phyloP scores from a whole-genome alignment of 176 grass and related monocot species.

The Dactylis glomerata region DNA sequence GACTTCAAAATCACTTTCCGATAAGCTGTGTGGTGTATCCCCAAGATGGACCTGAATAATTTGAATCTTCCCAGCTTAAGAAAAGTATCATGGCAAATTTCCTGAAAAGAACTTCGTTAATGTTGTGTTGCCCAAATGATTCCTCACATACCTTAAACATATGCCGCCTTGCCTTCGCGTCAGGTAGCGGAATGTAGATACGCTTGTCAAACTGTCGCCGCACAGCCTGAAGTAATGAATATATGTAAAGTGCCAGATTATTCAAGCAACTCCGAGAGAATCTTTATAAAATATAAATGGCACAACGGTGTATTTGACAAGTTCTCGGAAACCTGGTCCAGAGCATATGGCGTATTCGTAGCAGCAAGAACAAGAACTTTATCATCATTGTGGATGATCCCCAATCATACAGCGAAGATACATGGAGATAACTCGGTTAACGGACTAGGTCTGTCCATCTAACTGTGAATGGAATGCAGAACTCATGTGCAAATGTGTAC shows the following conservation, averaged over 20 bases:
- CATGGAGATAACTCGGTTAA: no score
- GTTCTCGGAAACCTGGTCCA: conserved; percentile 69
- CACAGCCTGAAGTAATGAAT: conserved; percentile 63
- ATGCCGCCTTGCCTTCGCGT: conserved; percentile 89
- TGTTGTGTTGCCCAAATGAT: neutral
- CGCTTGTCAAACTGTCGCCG: conserved; percentile 92
- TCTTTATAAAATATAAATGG: neutral
- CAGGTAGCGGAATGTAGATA: conserved; percentile 98
- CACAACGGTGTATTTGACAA: conserved; percentile 2
- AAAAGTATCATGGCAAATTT: conserved; percentile 1
- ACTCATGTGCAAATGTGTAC: no score
- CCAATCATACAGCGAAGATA: no score
- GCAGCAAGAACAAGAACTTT: conserved; percentile 98
- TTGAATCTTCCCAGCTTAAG: conserved; percentile 29
- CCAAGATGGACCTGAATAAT: conserved; percentile 88
- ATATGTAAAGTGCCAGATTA: conserved; percentile 23
- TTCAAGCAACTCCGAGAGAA: neutral
- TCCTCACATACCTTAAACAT: conserved; percentile 86
- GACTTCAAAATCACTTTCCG: conserved; percentile 83
- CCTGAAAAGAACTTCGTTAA: neutral
- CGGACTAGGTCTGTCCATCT: no score
- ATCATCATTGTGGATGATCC: conserved; percentile 95
- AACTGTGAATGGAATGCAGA: no score
- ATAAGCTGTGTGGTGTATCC: conserved; percentile 85
- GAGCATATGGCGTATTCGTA: conserved; percentile 92